Base-by-base conservation (phyloP, 2,329 filamentous ascomycete species). In the Helotiales sp. region DNA sequence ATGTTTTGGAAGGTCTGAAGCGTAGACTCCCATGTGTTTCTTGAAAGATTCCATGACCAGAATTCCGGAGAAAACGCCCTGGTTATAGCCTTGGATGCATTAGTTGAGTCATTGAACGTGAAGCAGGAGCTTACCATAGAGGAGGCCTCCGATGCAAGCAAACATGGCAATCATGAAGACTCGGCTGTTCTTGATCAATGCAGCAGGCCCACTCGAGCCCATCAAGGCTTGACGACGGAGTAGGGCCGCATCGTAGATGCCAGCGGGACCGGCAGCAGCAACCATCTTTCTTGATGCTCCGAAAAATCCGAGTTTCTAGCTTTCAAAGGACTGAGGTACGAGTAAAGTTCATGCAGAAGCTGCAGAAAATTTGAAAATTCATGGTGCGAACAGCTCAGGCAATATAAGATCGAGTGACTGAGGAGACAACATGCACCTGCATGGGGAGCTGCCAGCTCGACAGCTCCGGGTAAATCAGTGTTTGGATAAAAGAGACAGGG, bases 21-120 rank as follows among this genome's bases (percentile, higher is more conserved):
- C 81, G 69, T 87, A 87, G 37, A 82, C 81, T 59, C 83, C 85
- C 85, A 87, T 88, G 66, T 88, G 72, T 1, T 77, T 73, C 69
- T 83, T 79, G 67, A 88, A 88, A 4, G 84, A 73, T 1, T 80
- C 80, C 86, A 88, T 88, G 17, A 82, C 82, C 8, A 88, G 77
- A 7, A 93, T 86, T 26, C 91, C 90, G n/a, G 87, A 87, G 79
- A 92, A 92, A 79, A 92, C 89, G 72, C 91, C 91, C 76, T 92
- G 89, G 75, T 93, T 92, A 79, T 92, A 93, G 22, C 91, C 73
- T 74, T 34, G 22, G 13, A 2, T 28, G 20, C 37, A 89, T 76
- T 91, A 88, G 30, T 86, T 79, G 22, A 85, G 81, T 6, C 3
- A 84, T 6, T n/a, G 15, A 17, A 82, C 81, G 67, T 63, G 22